Evolutionary conservation across 2,329 filamentous ascomycete species (phyloP).

Genomic region (Verticillium nonalfalfae): DNA sequence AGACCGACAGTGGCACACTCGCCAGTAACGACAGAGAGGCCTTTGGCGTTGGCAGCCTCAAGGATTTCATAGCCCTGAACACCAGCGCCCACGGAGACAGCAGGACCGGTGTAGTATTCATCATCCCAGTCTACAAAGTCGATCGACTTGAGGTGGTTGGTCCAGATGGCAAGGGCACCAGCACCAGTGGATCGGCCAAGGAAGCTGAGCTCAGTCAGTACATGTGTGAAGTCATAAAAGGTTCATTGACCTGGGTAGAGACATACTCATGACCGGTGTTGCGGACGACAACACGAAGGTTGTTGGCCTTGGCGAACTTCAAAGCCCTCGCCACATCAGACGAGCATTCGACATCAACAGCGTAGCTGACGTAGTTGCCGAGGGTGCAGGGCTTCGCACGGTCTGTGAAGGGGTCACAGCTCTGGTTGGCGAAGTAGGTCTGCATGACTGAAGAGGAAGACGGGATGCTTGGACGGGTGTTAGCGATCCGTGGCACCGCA

Average conservation of each 20-base stretch:
- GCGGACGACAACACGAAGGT: conserved; percentile 27
- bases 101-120: conserved; percentile 40
- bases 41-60: conserved; percentile 22
- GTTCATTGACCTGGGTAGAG: not conserved
- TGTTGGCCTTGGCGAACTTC: conserved; percentile 23
- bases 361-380: conserved; percentile 37
- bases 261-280: conserved; percentile 25
- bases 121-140: conserved; percentile 31
- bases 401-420: conserved; percentile 30
- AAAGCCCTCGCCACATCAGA: conserved; percentile 24
- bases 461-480: conserved; percentile 18
- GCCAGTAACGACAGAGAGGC: conserved; percentile 8
- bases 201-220: conserved; percentile 11
- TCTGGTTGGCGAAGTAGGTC: conserved; percentile 29
- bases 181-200: conserved; percentile 29
- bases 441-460: conserved; percentile 34
- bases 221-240: not conserved
- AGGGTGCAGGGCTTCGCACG: conserved; percentile 32
- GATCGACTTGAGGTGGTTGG: conserved; percentile 32
- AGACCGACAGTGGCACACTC: conserved; percentile 17
- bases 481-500: not conserved
- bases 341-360: conserved; percentile 24
- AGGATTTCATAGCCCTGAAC: conserved; percentile 41
- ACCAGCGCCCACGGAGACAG: conserved; percentile 47
- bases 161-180: conserved; percentile 30